phyloP scores from a whole-genome alignment of 2,329 filamentous ascomycete species.

The Apiospora arundinis region DNA sequence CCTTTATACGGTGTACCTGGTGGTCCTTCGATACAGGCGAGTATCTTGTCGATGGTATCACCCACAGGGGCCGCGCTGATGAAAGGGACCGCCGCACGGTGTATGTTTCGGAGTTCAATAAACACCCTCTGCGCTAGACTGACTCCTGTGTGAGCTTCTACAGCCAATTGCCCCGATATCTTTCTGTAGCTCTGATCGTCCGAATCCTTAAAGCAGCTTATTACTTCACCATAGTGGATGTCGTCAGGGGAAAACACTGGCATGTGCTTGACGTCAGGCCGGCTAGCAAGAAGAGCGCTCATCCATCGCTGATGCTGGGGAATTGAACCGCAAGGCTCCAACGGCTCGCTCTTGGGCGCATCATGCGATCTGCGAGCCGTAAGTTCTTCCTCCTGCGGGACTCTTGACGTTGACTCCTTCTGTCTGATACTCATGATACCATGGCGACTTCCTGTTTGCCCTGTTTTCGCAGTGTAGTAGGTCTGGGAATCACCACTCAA shows the following conservation, averaged over 20 bases:
- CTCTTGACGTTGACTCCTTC: background rate
- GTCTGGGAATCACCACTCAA: background rate
- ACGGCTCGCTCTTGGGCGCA: background rate
- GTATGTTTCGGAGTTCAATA: background rate
- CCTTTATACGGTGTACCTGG: slow-evolving; percentile 34
- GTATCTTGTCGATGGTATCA: slow-evolving; percentile 30
- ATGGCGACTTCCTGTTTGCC: background rate
- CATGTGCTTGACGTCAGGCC: background rate
- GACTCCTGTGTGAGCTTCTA: background rate
- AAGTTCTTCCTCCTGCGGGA: background rate
- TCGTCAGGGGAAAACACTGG: background rate
- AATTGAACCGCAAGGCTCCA: background rate
- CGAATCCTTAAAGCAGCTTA: background rate
- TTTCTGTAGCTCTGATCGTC: background rate
- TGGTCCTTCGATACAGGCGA: slow-evolving; percentile 35
- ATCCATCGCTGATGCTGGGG: slow-evolving; percentile 6
- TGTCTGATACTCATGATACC: background rate
- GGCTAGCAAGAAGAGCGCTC: background rate
- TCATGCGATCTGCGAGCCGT: too few relatives aligned
- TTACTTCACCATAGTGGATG: background rate
- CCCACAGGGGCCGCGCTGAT: slow-evolving; percentile 27
- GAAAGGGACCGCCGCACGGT: background rate
- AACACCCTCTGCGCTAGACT: background rate
- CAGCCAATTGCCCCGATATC: background rate
- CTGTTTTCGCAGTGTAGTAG: background rate